Percentiles rank a stretch among this genome's conserved stretches.
phyloP scores from a whole-genome alignment of 495 filamentous ascomycete genomes.

The Saxophila tyrrhenica region DNA sequence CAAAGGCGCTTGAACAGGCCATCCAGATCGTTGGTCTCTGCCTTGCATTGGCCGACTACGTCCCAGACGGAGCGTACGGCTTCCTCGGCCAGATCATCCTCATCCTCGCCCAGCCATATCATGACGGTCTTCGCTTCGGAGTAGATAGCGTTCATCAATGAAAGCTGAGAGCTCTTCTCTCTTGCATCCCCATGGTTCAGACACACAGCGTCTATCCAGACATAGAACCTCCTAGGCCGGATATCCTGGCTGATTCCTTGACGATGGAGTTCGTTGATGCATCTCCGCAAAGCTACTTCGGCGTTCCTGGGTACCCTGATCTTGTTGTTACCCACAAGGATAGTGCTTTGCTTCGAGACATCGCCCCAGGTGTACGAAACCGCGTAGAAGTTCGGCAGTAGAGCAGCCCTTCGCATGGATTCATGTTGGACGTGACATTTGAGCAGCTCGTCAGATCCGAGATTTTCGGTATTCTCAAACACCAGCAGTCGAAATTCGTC shows the following conservation, averaged over 20 bases:
- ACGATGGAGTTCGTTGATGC: neutral
- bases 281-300: neutral
- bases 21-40: neutral
- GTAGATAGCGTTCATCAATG: conserved; percentile 32
- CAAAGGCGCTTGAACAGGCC: neutral
- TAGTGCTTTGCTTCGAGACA: neutral
- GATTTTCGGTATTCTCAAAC: neutral
- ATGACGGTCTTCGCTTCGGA: conserved; percentile 20
- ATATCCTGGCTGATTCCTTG: neutral
- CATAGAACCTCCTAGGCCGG: neutral
- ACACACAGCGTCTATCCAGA: conserved; percentile 33
- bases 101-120: conserved; percentile 28
- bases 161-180: conserved; percentile 27
- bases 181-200: conserved; percentile 31
- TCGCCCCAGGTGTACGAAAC: conserved; percentile 14
- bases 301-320: neutral
- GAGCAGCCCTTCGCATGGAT: neutral
- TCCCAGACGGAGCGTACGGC: neutral
- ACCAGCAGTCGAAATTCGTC: neutral
- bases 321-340: neutral
- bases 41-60: neutral
- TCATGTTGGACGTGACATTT: neutral
- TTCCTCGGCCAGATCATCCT: neutral
- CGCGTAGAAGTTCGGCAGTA: neutral
- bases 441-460: neutral